Conservation (phyloP, 441 rosid genomes). For the Gossypium schwendimanii region DNA sequence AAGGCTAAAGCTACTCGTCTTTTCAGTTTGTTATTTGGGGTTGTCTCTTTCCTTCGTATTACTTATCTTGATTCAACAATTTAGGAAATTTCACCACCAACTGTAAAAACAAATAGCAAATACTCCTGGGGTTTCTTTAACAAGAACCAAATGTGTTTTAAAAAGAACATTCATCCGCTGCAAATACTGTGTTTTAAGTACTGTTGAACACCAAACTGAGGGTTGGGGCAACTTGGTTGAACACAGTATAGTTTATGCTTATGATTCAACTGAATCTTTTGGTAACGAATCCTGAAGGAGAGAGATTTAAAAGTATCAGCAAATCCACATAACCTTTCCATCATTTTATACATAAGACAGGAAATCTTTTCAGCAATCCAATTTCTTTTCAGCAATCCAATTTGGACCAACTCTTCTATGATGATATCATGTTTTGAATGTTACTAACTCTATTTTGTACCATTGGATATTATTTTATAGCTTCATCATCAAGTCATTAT, state of each 20-base stretch:
- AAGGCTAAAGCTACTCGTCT: not conserved
- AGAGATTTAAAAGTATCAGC: not conserved
- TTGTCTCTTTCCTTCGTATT: too few species aligned
- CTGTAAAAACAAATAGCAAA: too few species aligned
- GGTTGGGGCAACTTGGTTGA: too few species aligned
- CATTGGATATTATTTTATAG: not conserved
- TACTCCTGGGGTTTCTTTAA: too few species aligned
- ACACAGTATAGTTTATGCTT: not conserved
- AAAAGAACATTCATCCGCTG: not conserved
- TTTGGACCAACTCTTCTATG: not conserved
- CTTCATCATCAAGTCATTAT: not conserved
- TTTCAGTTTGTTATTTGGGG: not conserved
- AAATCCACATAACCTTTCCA: not conserved
- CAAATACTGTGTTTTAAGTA: not conserved
- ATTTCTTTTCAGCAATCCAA: not conserved
- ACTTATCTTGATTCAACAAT: too few species aligned
- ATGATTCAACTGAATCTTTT: not conserved
- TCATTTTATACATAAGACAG: not conserved
- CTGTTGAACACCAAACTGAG: too few species aligned
- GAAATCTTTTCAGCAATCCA: not conserved
- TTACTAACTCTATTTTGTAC: not conserved
- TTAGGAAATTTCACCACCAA: too few species aligned
- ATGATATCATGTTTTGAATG: not conserved
- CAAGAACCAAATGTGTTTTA: not conserved
- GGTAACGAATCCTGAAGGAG: not conserved